Evolutionary conservation across 75 land plant species (phyloP), one percentile per base, ranked within the genome.

Genomic region (Azolla pinnata): DNA sequence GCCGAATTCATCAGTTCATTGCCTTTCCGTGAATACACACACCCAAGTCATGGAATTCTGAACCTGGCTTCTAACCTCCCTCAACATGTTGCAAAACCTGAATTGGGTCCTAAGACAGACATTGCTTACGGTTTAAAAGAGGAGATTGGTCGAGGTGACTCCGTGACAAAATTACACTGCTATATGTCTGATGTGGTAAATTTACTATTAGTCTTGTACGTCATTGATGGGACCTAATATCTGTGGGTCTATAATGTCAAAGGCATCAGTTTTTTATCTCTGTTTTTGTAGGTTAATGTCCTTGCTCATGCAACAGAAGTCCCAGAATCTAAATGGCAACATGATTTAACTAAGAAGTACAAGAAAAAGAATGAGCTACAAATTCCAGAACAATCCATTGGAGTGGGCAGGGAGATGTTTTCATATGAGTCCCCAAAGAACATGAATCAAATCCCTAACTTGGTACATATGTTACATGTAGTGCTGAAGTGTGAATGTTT

Each of bases 21-120:
- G 32, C 91, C 91, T 1, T 70, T 84, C 59, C 81, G 70, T 24
- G 84, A 83, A 38, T 87, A 87, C 54, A 84, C 81, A 28, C 74
- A 87, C 61, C 88, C 91, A 0, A 61, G 16, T 17, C 55, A 60
- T 42, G 91, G 82, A 9, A 44, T 78, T 53, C 67, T 84, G 25
- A 87, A 87, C 48, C 59, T 87, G 31, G 84, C 81, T 64, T 53
- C 71, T 19, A 81, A 73, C 67, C 69, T 81, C 21, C 77, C 87
- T 2, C 50, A 66, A 8, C 34, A 33, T 49, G 72, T 58, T 18
- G 23, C 60, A 8, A 75, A 72, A 62, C 75, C 80, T 40, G 82
- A 87, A 27, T 38, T 75, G 34, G 84, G 84, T 20, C 91, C 87
- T n/a, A 73, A 69, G 58, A 60, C 86, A 4, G 60, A 78, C 50